Percentiles rank a stretch among this genome's conserved stretches.
These are phyloP conservation scores for Pleurozium schreberi DNA, from an alignment of 225 moss, liverwort and hornwort species.

Conservation along the genomic window DNA sequence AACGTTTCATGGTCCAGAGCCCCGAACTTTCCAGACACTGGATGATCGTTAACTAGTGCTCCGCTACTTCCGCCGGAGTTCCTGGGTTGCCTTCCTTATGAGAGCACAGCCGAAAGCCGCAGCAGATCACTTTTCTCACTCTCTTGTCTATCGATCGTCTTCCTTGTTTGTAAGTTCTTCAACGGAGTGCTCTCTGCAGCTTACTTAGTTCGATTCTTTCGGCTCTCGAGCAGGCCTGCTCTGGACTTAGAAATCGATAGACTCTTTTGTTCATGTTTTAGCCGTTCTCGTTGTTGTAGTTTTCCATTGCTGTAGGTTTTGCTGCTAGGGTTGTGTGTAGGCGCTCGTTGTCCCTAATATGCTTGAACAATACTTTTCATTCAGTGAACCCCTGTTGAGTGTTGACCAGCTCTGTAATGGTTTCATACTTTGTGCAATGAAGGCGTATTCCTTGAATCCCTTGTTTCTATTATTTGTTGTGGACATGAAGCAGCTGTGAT, in stretches of 20 bases:
- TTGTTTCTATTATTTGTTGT: neutral
- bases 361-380: too few species aligned
- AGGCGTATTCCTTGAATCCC: neutral
- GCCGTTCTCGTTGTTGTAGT: too few species aligned
- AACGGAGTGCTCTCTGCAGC: neutral
- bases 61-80: neutral
- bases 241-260: too few species aligned
- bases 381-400: too few species aligned
- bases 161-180: neutral
- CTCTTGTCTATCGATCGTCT: neutral
- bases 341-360: neutral
- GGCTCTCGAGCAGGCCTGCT: neutral
- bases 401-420: neutral
- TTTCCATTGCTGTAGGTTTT: too few species aligned
- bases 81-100: neutral
- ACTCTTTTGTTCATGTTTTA: too few species aligned
- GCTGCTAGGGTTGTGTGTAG: neutral
- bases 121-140: neutral
- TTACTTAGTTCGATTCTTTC: neutral
- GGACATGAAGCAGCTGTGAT: too few species aligned
- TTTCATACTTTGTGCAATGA: neutral
- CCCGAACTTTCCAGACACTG: too few species aligned
- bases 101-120: neutral
- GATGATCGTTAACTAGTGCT: neutral
- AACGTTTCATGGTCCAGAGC: too few species aligned